These are phyloP conservation scores for Verruconis gallopava DNA, from an alignment of 2,329 filamentous ascomycete species.

Conservation along the genomic window DNA sequence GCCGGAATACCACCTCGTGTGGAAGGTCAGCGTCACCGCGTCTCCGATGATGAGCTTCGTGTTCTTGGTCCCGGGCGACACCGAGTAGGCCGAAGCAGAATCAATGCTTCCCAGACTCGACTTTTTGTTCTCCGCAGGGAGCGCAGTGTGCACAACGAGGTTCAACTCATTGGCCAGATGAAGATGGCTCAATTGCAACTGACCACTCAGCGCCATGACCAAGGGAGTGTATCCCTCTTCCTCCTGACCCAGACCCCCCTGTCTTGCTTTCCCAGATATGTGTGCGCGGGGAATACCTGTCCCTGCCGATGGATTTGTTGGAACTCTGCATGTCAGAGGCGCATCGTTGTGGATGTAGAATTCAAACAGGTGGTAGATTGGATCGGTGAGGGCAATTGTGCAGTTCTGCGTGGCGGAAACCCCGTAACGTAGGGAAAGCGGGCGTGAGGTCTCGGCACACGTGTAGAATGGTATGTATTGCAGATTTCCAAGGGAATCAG, in stretches of 20 bases:
- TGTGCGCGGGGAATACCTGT: neutral
- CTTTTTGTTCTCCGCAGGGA: constrained; percentile 24
- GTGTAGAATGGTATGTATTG: constrained; percentile 84
- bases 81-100: constrained; percentile 76
- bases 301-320: constrained; percentile 50
- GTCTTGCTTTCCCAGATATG: constrained; percentile 18
- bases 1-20: constrained; percentile 75
- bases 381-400: constrained; percentile 64
- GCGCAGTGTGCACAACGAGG: constrained; percentile 61
- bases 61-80: constrained; percentile 47
- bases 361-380: constrained; percentile 80
- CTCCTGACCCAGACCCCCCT: constrained; percentile 24
- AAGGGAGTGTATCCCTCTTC: constrained; percentile 56
- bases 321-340: constrained; percentile 80
- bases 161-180: constrained; percentile 87
- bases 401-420: constrained; percentile 51
- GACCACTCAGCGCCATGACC: constrained; percentile 79
- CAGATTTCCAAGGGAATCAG: constrained; percentile 66
- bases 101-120: constrained; percentile 57
- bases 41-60: constrained; percentile 76
- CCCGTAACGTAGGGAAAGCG: constrained; percentile 44
- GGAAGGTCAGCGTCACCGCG: constrained; percentile 63
- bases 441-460: constrained; percentile 75
- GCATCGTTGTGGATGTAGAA: constrained; percentile 98
- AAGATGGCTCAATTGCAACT: constrained; percentile 75